Base-by-base conservation (phyloP, 1,139 yeast genomes). In the Yamadazyma diospyri region DNA sequence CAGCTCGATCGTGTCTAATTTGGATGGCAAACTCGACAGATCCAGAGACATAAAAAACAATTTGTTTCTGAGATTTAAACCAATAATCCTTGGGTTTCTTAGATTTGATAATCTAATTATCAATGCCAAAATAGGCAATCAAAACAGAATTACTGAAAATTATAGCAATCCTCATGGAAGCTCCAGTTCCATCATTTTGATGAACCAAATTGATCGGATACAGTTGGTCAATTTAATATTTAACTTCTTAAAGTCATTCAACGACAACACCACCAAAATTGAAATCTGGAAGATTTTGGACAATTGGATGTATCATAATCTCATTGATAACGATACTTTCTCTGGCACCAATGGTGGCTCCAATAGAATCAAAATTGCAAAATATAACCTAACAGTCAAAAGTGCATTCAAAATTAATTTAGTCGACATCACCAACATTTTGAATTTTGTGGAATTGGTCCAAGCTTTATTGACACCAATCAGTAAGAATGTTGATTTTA, bases 281-380 rank as follows among this genome's bases (percentile, higher is more conserved):
- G 67, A 65, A 21, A 65, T 86, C 15, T 89, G 97, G 97, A 61
- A 63, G 9, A 59, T 72, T 7, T 43, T 89, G 10, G 97, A 89
- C 48, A 59, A 69, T n/a, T 81, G 95, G 87, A 59, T 85, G 18
- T 83, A 79, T 50, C 74, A 62, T 38, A 53, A 60, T 15, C 43
- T 64, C 38, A 35, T 44, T 27, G 43, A 46, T 16, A 35, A 42
- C 22, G 34, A 37, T 18, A 15, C 18, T 7, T 18, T 7, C 20
- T 18, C 9, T 18, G 16, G 13, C 11, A 15, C 25, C 27, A 27
- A 24, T 34, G 13, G 32, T 10, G 10, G 8, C 13, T 9, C 7
- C 11, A 28, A 41, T 33, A 26, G 19, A 23, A 6, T 21, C 5
- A 32, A 26, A 32, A 16, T 27, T n/a, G n/a, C 14, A 2, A 32